These are phyloP conservation scores for Xerocomus brunneocitrinus DNA, from an alignment of 768 basidiomycete species.

Conservation along the genomic window DNA sequence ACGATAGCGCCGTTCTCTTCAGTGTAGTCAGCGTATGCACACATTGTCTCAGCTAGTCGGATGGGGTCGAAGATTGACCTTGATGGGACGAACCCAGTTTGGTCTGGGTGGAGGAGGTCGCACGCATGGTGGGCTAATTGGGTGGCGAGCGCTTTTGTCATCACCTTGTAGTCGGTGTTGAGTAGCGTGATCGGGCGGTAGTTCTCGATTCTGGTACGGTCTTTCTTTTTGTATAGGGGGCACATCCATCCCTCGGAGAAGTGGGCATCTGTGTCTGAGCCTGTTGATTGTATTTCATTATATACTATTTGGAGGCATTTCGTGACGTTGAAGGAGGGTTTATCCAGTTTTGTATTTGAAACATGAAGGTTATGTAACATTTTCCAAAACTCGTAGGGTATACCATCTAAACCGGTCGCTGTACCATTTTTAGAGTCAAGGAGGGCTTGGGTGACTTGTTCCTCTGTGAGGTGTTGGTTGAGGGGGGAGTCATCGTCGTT, in stretches of 20 bases:
- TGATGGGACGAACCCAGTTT: constrained; percentile 36
- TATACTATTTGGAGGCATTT: neutral
- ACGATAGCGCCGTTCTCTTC: constrained; percentile 28
- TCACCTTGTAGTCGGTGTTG: constrained; percentile 31
- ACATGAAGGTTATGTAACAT: neutral
- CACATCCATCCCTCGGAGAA: constrained; percentile 34
- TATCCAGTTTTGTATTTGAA: neutral
- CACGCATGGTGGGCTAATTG: constrained; percentile 12
- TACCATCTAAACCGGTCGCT: constrained; percentile 23
- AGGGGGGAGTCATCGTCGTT: neutral
- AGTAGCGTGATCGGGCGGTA: constrained; percentile 37
- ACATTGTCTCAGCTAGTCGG: constrained; percentile 22
- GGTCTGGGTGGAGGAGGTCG: constrained; percentile 21
- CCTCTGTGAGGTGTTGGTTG: neutral
- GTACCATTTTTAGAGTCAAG: constrained; percentile 7
- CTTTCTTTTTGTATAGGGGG: constrained; percentile 41
- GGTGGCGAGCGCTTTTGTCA: constrained; percentile 23
- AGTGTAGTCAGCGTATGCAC: constrained; percentile 11
- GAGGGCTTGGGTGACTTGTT: constrained; percentile 15
- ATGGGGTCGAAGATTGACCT: constrained; percentile 32
- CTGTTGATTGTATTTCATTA: constrained; percentile 28
- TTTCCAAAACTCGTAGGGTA: constrained; percentile 31
- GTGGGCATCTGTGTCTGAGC: neutral
- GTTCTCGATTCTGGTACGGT: constrained; percentile 27
- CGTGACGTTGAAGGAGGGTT: constrained; percentile 4